Conservation (phyloP, 441 rosid species). For the Brassica balearica region DNA sequence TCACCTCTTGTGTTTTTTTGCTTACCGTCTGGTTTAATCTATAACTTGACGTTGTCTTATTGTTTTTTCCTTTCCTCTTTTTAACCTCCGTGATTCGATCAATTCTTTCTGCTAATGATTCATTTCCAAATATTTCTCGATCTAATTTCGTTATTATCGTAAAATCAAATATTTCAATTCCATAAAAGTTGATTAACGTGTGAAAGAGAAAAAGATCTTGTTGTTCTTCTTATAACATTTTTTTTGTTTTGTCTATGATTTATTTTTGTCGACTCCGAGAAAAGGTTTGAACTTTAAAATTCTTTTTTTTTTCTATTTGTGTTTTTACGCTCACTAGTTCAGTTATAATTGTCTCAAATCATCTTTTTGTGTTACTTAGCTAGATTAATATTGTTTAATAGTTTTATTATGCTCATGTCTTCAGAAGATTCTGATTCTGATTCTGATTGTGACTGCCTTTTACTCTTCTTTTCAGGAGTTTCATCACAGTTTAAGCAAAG, state of each 20-base stretch:
- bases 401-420: background rate
- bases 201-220: slow-evolving; percentile 21
- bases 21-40: slow-evolving; percentile 43
- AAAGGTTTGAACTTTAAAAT: slow-evolving; percentile 25
- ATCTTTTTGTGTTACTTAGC: background rate
- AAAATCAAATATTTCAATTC: slow-evolving; percentile 30
- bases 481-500: slow-evolving; percentile 26
- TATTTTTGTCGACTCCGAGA: background rate
- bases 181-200: slow-evolving; percentile 30
- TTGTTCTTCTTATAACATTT: slow-evolving; percentile 4
- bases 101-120: slow-evolving; percentile 17
- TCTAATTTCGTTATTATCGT: slow-evolving; percentile 19
- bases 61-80: slow-evolving; percentile 15
- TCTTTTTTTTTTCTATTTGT: background rate
- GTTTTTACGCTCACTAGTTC: slow-evolving; percentile 10
- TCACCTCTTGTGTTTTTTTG: slow-evolving; percentile 14
- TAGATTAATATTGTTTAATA: slow-evolving; percentile 1
- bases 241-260: background rate
- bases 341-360: slow-evolving; percentile 23
- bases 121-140: slow-evolving; percentile 16
- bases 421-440: background rate
- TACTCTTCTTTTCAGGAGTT: slow-evolving; percentile 21
- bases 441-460: slow-evolving; percentile 20
- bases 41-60: slow-evolving; percentile 25
- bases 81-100: background rate